Conservation (phyloP, 129 eudicot genomes). For the Saussurea involucrata region DNA sequence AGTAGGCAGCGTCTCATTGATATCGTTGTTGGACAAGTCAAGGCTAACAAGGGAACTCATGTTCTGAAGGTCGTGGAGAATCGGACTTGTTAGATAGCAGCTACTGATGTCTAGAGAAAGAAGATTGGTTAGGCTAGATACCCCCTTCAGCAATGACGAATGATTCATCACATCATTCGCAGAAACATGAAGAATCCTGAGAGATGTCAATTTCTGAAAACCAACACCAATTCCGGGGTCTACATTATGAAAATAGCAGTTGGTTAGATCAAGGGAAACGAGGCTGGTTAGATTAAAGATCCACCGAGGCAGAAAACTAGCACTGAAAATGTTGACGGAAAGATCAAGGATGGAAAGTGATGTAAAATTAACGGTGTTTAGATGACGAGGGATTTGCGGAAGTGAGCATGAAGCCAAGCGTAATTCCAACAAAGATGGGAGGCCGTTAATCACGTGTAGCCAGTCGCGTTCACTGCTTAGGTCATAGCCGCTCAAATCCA, state of each 20-base stretch:
- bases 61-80: conserved; percentile 18
- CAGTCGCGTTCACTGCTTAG: conserved; percentile 25
- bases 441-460: conserved; percentile 29
- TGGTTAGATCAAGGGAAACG: conserved; percentile 23
- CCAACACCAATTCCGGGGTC: background rate
- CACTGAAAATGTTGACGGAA: conserved; percentile 21
- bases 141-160: conserved; percentile 16
- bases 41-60: conserved; percentile 31
- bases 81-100: conserved; percentile 14
- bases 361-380: background rate
- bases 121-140: conserved; percentile 15
- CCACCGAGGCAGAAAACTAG: conserved; percentile 20
- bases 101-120: conserved; percentile 16
- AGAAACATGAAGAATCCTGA: conserved; percentile 5
- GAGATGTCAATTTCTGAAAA: conserved; percentile 14
- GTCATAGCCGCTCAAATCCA: conserved; percentile 24
- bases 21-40: conserved; percentile 13
- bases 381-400: conserved; percentile 1
- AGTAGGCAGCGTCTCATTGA: conserved; percentile 12
- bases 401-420: conserved; percentile 20
- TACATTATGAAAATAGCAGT: conserved; percentile 25
- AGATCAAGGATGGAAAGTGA: conserved; percentile 34
- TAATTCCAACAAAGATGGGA: conserved; percentile 28
- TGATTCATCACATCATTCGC: conserved; percentile 19
- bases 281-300: conserved; percentile 20